Base-by-base conservation (phyloP, 768 basidiomycete genomes). In the Melanogaster broomeanus region DNA sequence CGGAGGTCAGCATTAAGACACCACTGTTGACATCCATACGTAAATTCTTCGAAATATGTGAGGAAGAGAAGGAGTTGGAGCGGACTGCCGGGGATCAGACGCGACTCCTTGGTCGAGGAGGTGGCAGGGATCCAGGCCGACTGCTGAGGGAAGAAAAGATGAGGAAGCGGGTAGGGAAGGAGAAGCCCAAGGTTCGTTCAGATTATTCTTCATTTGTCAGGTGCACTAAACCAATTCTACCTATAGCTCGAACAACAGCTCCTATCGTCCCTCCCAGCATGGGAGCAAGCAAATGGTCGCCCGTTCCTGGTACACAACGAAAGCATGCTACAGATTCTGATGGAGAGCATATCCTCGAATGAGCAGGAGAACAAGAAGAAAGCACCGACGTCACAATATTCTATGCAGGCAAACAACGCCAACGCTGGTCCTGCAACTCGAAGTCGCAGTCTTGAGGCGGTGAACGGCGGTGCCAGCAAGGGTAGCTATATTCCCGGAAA, bases 101-200 rank as follows among this genome's bases (percentile, higher is more conserved):
- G 15, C 82, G 93, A 34, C 74, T 96, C 8, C 80, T 90, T 4
- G 91, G 91, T 15, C 80, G 90, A 61, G 91, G 90, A 24, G 74
- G 68, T 2, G 54, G 85, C 3, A 78, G 92, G 49, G 89, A 93
- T 74, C 88, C 93, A 6, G 93, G 93, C 6, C 76, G 92, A 18
- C 70, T 99, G 31, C 72, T 98, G 46, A 80, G 92, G 52, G 96
- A 99, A 70, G 96, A 98, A 75, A 97, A 97, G 78, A 93, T 96
- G 87, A 80, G 96, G 48, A 98, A 98, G 68, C 78, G 95, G 25
- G 93, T 99, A 13, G 79, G 78, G 50, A 90, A 91, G 66, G 88
- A 96, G 72, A 98, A 97, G 64, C 96, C 96, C 24, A 81, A 89
- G 64, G 96, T 97, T 65, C 72, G 43, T 45, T 39, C 18, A 6